Base-by-base conservation (phyloP, 2,329 filamentous ascomycete genomes). In the Pyricularia grisea region DNA sequence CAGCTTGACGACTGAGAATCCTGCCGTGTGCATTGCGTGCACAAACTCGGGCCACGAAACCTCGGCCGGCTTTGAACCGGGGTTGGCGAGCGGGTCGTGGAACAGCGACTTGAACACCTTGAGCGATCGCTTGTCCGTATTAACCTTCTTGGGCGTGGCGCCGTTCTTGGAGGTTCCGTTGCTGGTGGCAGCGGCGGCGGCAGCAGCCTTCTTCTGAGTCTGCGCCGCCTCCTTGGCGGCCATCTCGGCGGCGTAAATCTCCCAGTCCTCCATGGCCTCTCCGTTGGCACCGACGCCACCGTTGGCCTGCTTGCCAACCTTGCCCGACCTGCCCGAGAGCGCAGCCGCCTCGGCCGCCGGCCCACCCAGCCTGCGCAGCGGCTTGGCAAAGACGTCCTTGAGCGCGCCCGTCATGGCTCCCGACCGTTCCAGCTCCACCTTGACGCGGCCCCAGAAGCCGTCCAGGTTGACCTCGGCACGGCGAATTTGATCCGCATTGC, bases 51-150 rank as follows among this genome's bases (percentile, higher is more conserved):
- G 28, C 71, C 71, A 72, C 10, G 68, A 55, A 4, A 72, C 30
- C 20, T 68, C 68, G 12, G 71, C 68, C 2, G 70, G 70, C 17
- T 70, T 69, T n/a, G 25, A 33, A 66, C 36, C 58, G 10, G 63
- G 58, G 23, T 33, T 31, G 50, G 3, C 30, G 63, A 65, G 20
- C 23, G 67, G 28, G 42, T 70, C 70, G 36, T 67, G 68, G 67
- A 72, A 71, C 10, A 72, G 68, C 14, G 71, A 55, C 11, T 67
- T 68, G 60, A 72, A 71, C 6, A 71, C 70, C 30, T 69, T 70
- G 14, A 69, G 67, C 12, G 69, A 68, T 14, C 71, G 69, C 36
- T 68, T 67, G 65, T 68, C 68, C 36, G 69, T 69, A 6, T 42
- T 66, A 10, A 50, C 30, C 33, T 31, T 67, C 36, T 68, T 65